phyloP scores from a whole-genome alignment of 352 stramenopile species.

The Phytophthora constricta region DNA sequence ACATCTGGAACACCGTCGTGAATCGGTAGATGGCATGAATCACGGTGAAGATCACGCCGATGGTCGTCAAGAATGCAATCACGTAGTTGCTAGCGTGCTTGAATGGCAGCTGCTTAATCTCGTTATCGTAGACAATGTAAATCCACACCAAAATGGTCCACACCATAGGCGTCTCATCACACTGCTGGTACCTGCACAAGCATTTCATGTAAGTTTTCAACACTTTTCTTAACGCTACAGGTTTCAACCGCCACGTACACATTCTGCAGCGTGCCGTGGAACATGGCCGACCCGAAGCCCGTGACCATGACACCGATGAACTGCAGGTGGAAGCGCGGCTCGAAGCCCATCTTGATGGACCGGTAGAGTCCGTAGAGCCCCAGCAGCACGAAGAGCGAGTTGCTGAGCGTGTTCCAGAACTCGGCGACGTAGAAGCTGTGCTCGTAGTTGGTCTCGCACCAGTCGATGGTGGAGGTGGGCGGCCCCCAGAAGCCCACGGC shows the following conservation, averaged over 20 bases:
- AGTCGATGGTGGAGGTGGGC: conserved; percentile 84
- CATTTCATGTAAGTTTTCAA: too few relatives aligned
- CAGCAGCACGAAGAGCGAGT: conserved; percentile 77
- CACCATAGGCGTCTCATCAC: conserved; percentile 88
- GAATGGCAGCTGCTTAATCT: conserved; percentile 59
- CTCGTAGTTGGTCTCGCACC: conserved; percentile 88
- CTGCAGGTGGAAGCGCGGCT: conserved; percentile 77
- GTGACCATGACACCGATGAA: conserved; percentile 84
- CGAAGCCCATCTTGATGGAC: conserved; percentile 69
- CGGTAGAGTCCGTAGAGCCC: conserved; percentile 77
- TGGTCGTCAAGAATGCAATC: conserved; percentile 53
- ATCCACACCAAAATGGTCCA: conserved; percentile 84
- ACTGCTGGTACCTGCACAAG: conserved; percentile 58
- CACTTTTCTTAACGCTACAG: too few relatives aligned
- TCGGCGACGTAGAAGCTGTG: conserved; percentile 83
- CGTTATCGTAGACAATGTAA: conserved; percentile 86
- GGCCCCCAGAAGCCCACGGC: conserved; percentile 63
- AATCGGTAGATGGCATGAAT: conserved; percentile 82
- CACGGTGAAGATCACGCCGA: conserved; percentile 71
- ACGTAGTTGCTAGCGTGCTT: conserved; percentile 46
- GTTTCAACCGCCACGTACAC: conserved; percentile 49
- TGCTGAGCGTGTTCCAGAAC: conserved; percentile 91
- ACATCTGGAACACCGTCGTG: conserved; percentile 79
- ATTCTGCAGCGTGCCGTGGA: conserved; percentile 86
- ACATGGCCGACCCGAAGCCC: conserved; percentile 84